Evolutionary conservation across 2,329 filamentous ascomycete genomes (phyloP), one percentile per base, ranked within the genome.

Genomic region (Chaetomiaceae sp.): DNA sequence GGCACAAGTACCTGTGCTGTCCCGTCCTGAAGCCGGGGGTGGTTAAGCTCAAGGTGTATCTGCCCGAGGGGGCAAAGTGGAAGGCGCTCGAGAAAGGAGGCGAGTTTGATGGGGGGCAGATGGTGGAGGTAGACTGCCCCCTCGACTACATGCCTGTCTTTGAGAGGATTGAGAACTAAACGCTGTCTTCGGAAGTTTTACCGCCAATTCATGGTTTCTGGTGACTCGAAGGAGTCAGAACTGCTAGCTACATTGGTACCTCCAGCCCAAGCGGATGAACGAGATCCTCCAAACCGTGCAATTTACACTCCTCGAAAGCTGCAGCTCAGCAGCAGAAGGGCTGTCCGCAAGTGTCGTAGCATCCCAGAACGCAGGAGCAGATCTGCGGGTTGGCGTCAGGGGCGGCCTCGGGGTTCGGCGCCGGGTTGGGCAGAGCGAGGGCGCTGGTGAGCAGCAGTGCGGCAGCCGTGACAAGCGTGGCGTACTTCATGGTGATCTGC

Each of bases 101-200:
- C 4, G 22, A 20, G 31, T 36, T 47, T 12, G 37, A 42, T 1
- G 50, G 50, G 2, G 50, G 50, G 9, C 29, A 36, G n/a, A 27
- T 20, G 6, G 31, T 50, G 1, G 38, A 50, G 39, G 47, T 50
- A 6, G 33, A 25, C 29, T 53, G 50, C 17, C 50, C 50, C 4
- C 20, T 53, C n/a, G 50, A 47, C 9, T 47, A 42, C 37, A 53
- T 53, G 50, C 50, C 50, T 2, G 50, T 53, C 7, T 53, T 53
- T 47, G 50, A 27, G n/a, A 53, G 50, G 20, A 14, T 27, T 5
- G 25, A 27, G 6, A 5, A 12, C 4, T 4, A 9, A 12, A 11
- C 8, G 27, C 25, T 9, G 25, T 6, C 25, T 31, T 31, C 27
- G 27, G 8, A 11, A 31, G 14, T 31, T 31, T 7, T 4, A 31